Base-by-base conservation (phyloP, 305 asterid species). In the Andrographis paniculata region DNA sequence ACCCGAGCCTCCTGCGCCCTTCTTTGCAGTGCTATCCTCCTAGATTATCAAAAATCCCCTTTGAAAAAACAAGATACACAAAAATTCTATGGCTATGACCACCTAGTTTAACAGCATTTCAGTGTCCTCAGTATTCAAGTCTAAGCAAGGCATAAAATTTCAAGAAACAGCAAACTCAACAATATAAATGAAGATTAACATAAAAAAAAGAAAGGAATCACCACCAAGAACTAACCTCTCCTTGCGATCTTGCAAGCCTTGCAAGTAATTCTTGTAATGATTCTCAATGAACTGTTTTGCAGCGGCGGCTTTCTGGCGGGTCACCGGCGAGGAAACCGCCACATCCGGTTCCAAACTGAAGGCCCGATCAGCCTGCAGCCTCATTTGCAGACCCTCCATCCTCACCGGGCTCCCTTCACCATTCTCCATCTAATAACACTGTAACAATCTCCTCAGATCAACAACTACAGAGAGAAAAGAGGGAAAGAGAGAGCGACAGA, bases 271-370 rank as follows among this genome's bases (percentile, higher is more conserved):
- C 70, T 80, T 89, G 66, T 89, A 89, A 66, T 89, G 98, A 64
- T 89, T 89, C 80, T 89, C 98, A 31, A 89, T 89, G 14, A 89
- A 51, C 72, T 89, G 88, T 30, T 89, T 89, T 0, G 98, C 98
- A 3, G 98, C 98, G 20, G 94, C 96, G 15, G 93, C 79, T 59
- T 89, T 89, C 69, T 89, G 96, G 14, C 96, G 67, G 1, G 98
- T 89, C 16, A 89, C 98, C 50, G 98, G 94, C 53, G 98, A 89
- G 20, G 98, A 89, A 45, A 72, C 86, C 35, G 85, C 74, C 48
- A 61, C 82, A 30, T 89, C 95, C 21, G 94, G 82, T 62, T 89
- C 98, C 45, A 78, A 53, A 53, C 47, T 62, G 66, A 85, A 76
- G 53, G 69, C 77, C 58, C 82, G 83, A 64, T 88, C 87, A 50